A percentile compares a stretch with the other conserved stretches of the same genome.
Conservation (phyloP, 2,329 filamentous ascomycete genomes). For the Stenocarpella maydis region DNA sequence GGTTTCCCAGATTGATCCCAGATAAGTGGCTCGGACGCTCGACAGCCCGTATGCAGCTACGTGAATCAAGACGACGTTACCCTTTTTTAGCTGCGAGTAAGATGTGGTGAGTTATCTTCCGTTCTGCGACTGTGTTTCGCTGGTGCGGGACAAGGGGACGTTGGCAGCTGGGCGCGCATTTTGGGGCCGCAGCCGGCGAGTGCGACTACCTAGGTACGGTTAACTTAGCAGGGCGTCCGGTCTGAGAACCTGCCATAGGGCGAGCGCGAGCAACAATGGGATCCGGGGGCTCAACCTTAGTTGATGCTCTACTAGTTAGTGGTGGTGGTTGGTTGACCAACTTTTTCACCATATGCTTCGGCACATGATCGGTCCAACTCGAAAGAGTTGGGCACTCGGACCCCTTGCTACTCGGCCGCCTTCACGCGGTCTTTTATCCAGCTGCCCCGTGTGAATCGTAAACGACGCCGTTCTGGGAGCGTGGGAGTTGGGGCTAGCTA, state of each 20-base stretch:
- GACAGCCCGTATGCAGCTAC: constrained; percentile 9
- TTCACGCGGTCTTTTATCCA: background rate
- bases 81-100: background rate
- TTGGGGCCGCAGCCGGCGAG: background rate
- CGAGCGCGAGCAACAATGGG: background rate
- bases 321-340: background rate
- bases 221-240: background rate
- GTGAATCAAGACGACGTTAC: constrained; percentile 13
- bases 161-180: background rate
- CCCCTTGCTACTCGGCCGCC: background rate
- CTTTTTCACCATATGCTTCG: background rate
- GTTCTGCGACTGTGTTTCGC: background rate
- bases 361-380: background rate
- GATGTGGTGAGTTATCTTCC: background rate
- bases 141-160: constrained; percentile 3
- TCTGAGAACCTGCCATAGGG: background rate
- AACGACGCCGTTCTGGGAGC: background rate
- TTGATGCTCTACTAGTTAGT: constrained; percentile 2
- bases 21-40: background rate
- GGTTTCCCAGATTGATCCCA: background rate
- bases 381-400: background rate
- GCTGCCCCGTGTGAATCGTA: background rate
- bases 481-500: background rate
- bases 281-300: background rate
- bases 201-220: constrained; percentile 1